Percentiles rank a stretch among this genome's conserved stretches.
Evolutionary conservation across 2,329 filamentous ascomycete genomes (phyloP).

Genomic region (Aspergillus glaucus): DNA sequence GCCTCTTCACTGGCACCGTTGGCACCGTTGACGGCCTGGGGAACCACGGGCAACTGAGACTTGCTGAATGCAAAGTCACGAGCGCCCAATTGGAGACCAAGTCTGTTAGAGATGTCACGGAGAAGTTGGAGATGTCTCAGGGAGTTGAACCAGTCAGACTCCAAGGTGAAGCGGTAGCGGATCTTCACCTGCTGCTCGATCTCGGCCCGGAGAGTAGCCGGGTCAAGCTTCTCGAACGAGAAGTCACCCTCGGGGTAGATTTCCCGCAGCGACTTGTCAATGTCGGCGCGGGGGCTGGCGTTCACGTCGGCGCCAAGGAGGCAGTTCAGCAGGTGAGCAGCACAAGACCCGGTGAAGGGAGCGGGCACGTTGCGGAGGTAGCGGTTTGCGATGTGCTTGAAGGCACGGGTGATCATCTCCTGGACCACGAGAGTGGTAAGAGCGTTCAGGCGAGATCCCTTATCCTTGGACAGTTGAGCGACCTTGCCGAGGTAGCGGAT

Average conservation of each 20-base stretch:
- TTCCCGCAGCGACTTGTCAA: conserved; percentile 65
- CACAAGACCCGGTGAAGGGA: conserved; percentile 70
- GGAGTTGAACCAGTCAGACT: conserved; percentile 59
- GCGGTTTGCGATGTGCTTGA: conserved; percentile 82
- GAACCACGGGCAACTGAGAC: conserved; percentile 26
- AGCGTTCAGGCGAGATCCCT: conserved; percentile 67
- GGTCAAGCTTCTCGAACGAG: conserved; percentile 71
- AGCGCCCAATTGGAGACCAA: conserved; percentile 79
- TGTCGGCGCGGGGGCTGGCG: conserved; percentile 66
- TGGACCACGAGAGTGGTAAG: conserved; percentile 72
- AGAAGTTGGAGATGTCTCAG: conserved; percentile 76
- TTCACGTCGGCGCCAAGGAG: conserved; percentile 74
- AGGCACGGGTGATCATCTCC: conserved; percentile 90
- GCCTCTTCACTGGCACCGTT: conserved; percentile 28
- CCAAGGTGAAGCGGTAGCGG: conserved; percentile 71
- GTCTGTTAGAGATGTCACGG: conserved; percentile 79
- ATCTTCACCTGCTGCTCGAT: conserved; percentile 65
- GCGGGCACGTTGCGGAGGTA: conserved; percentile 75
- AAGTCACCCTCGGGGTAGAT: conserved; percentile 80
- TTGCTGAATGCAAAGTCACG: conserved; percentile 67
- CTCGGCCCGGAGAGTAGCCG: conserved; percentile 61
- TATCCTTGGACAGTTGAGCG: conserved; percentile 60
- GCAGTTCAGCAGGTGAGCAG: conserved; percentile 89
- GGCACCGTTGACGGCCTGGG: conserved; percentile 32
- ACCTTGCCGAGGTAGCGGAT: conserved; percentile 89